Base-by-base conservation (phyloP, 164 flowering plant genomes). In the Nymphaea thermarum region DNA sequence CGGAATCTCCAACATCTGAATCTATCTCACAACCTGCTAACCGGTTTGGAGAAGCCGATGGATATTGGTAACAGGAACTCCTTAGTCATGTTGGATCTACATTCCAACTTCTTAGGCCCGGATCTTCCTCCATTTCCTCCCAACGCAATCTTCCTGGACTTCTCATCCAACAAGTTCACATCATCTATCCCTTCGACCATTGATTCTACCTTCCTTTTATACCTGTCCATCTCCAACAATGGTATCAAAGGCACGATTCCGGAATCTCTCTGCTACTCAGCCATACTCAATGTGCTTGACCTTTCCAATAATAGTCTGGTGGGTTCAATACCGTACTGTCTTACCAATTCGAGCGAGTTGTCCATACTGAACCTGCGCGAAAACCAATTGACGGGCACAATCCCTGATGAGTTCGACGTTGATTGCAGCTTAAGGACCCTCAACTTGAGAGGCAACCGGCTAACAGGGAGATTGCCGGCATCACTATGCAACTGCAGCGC, bases 191-290 rank as follows among this genome's bases (percentile, higher is more conserved):
- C 82, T 1, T 2, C 36, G 6, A 73, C 67, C 42, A 73, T 81
- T 44, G 74, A 78, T 7, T 65, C 80, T 1, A 0, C 2, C 7
- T 14, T 7, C 41, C 59, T 77, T 6, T 4, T 64, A 16, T 80
- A 76, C 73, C 71, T 84, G 43, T 80, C 84, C 12, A 67, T 83
- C 47, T 65, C 84, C 41, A 69, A 64, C 43, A 88, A 86, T 66
- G 72, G 18, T 2, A n/a, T 88, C n/a, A 41, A n/a, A 0, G 90
- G 90, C 12, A n/a, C 0, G 7, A 81, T 88, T 43, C 89, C 93
- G 17, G 45, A 45, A 17, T 82, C 87, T 4, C 53, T 85, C 2
- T 87, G 93, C 78, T 72, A 71, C 61, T 79, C 76, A 0, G 12
- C 3, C 2, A 61, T 44, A 43, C 81, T 83, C 11, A 71, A 67